A percentile compares a stretch with the other conserved stretches of the same genome.
These are phyloP conservation scores for Lentinula sp. DNA, from an alignment of 768 basidiomycete species.

Conservation along the genomic window DNA sequence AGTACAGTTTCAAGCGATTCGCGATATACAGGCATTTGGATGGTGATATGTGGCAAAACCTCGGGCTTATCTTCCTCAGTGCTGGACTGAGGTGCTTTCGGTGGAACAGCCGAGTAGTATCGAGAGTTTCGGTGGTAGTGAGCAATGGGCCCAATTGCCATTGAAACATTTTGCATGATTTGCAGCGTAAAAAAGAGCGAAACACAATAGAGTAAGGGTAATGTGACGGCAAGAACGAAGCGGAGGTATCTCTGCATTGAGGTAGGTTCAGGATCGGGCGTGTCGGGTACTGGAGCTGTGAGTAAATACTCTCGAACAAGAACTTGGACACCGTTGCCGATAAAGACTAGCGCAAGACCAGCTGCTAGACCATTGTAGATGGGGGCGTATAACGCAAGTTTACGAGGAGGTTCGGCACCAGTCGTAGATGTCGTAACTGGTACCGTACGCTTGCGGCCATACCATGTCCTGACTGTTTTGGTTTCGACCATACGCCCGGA, in stretches of 20 bases:
- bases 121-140: constrained; percentile 73
- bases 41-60: constrained; percentile 64
- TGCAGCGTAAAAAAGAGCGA: constrained; percentile 77
- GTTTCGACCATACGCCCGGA: not conserved
- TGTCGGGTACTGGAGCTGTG: constrained; percentile 33
- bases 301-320: constrained; percentile 61
- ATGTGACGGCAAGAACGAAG: constrained; percentile 55
- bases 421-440: constrained; percentile 14
- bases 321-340: constrained; percentile 57
- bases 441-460: constrained; percentile 44
- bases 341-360: constrained; percentile 58
- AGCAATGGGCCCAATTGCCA: constrained; percentile 76
- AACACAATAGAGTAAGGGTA: constrained; percentile 70
- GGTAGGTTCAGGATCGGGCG: not conserved
- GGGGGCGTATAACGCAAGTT: constrained; percentile 50
- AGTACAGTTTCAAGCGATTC: constrained; percentile 66
- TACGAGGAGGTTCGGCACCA: constrained; percentile 16
- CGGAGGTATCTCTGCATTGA: constrained; percentile 29
- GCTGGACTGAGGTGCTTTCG: constrained; percentile 19
- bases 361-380: constrained; percentile 60
- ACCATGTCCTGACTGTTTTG: constrained; percentile 43
- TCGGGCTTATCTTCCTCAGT: constrained; percentile 23
- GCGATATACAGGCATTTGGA: constrained; percentile 86
- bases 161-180: constrained; percentile 60
- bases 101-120: constrained; percentile 69